phyloP scores from a whole-genome alignment of 257 asterid genomes.

The Solanum verrucosum region DNA sequence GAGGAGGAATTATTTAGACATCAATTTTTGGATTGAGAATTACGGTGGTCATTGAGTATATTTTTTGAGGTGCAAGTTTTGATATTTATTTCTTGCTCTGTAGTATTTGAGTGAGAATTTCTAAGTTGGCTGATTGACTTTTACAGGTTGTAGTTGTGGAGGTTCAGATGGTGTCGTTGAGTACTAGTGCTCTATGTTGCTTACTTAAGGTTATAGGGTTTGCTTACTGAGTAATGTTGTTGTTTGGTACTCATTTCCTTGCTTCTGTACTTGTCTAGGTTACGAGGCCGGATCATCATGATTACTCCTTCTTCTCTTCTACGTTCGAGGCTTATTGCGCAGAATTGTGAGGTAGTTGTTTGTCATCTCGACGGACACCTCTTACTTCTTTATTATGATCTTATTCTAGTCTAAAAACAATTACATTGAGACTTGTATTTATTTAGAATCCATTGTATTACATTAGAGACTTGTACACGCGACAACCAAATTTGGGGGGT shows the following conservation, averaged over 20 bases:
- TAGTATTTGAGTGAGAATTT: neutral
- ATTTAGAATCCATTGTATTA: no score
- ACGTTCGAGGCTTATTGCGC: neutral
- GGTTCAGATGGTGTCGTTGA: neutral
- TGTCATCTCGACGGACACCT: neutral
- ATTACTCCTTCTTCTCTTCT: neutral
- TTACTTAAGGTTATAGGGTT: neutral
- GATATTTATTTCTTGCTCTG: neutral
- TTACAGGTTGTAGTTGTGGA: neutral
- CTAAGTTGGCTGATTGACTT: neutral
- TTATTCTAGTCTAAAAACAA: no score
- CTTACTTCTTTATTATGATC: neutral
- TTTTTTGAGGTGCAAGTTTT: neutral
- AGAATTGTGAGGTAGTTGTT: neutral
- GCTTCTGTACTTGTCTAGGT: no score
- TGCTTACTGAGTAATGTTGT: neutral
- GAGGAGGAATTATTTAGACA: no score
- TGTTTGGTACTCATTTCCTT: neutral
- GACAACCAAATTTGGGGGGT: no score
- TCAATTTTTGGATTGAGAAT: no score
- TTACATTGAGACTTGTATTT: neutral
- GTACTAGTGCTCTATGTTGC: neutral
- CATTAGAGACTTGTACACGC: no score
- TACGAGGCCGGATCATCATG: neutral
- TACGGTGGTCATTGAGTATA: neutral